Conservation (phyloP, 225 moss, liverwort and hornwort genomes). For the Bryoerythrophyllum caledonicum region DNA sequence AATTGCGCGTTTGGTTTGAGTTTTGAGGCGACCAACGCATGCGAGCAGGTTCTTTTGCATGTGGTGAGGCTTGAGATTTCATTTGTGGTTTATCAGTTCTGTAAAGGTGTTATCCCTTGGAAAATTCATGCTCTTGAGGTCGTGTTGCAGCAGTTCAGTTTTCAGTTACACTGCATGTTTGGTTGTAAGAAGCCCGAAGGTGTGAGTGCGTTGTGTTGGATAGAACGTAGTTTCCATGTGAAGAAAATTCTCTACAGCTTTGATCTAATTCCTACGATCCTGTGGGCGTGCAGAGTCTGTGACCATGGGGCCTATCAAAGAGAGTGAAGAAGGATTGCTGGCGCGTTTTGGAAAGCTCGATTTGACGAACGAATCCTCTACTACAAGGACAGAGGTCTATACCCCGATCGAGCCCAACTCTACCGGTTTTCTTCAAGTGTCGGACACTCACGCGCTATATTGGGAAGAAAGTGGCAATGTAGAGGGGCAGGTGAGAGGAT, state of each 20-base stretch:
- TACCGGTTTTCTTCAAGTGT: conserved; percentile 69
- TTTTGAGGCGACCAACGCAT: not conserved
- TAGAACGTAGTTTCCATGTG: not conserved
- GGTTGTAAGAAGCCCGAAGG: not conserved
- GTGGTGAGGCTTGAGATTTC: not conserved
- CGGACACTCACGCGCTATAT: conserved; percentile 73
- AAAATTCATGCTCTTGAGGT: not conserved
- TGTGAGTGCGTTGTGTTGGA: too few species aligned
- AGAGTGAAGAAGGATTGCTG: conserved; percentile 28
- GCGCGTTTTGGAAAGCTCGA: conserved; percentile 33
- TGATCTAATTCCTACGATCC: not conserved
- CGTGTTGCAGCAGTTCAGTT: not conserved
- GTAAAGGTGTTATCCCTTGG: not conserved
- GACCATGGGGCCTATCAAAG: conserved; percentile 30
- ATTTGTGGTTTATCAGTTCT: not conserved
- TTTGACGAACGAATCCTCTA: conserved; percentile 21
- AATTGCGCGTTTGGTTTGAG: not conserved
- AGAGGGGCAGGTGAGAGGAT: conserved; percentile 58
- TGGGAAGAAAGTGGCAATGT: conserved; percentile 96
- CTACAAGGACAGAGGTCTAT: conserved; percentile 50
- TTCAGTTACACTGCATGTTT: not conserved
- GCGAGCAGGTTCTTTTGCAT: not conserved
- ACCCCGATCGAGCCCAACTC: conserved; percentile 51
- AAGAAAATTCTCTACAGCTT: not conserved
- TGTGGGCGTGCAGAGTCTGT: conserved; percentile 23